A percentile compares a stretch with the other conserved stretches of the same genome.
Evolutionary conservation across 768 basidiomycete genomes (phyloP).

Genomic region (Rhodotorula kratochvilovae): DNA sequence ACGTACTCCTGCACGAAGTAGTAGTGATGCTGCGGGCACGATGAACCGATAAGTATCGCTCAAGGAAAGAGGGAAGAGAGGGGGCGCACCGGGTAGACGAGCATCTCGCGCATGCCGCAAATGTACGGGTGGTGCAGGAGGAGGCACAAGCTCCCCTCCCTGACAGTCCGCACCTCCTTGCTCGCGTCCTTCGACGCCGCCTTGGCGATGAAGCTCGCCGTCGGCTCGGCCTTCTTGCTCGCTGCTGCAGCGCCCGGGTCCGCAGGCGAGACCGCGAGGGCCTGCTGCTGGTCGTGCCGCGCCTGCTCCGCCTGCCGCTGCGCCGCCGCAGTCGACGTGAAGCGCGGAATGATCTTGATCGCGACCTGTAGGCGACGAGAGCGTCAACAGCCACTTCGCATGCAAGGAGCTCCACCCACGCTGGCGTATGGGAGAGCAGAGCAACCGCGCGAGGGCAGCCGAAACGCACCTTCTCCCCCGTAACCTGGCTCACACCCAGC

Average conservation of each 20-base stretch:
- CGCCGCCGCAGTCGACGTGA: slow-evolving; percentile 59
- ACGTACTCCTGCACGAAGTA: slow-evolving; percentile 99
- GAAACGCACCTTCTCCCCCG: slow-evolving; percentile 85
- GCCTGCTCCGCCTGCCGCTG: slow-evolving; percentile 41
- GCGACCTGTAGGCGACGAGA: slow-evolving; percentile 62
- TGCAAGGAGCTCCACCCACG: slow-evolving; percentile 9
- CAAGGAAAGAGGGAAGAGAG: neutral
- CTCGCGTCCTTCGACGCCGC: slow-evolving; percentile 81
- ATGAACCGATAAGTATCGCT: neutral
- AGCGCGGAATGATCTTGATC: slow-evolving; percentile 96
- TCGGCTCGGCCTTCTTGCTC: slow-evolving; percentile 44
- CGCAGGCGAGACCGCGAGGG: neutral
- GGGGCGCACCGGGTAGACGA: slow-evolving; percentile 54
- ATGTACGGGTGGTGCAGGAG: slow-evolving; percentile 97
- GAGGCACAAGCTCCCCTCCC: slow-evolving; percentile 91
- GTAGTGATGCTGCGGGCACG: slow-evolving; percentile 65
- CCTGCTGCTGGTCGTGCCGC: neutral
- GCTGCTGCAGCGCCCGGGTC: slow-evolving; percentile 5
- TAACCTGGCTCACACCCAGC: slow-evolving; percentile 79
- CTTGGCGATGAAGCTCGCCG: slow-evolving; percentile 63
- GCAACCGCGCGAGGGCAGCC: neutral
- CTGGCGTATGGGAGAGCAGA: neutral
- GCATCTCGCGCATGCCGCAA: slow-evolving; percentile 99
- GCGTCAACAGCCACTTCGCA: neutral
- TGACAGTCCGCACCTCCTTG: slow-evolving; percentile 91